Conservation (phyloP, 2,329 filamentous ascomycete genomes). For the Paraconiothyrium sp. region DNA sequence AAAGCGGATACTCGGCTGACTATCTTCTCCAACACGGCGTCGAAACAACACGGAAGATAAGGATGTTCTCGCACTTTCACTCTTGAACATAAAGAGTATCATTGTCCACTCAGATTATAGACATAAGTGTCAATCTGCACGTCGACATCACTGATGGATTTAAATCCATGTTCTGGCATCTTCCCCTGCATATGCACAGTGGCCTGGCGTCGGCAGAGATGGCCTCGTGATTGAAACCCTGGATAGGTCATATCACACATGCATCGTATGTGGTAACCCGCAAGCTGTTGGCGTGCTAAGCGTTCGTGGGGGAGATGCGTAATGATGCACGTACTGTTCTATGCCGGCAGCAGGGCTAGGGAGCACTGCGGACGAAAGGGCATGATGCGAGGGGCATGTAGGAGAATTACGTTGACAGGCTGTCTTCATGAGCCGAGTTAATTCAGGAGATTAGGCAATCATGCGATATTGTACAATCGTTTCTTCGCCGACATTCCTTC, state of each 20-base stretch:
- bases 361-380: neutral
- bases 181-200: constrained; percentile 4
- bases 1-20: constrained; percentile 7
- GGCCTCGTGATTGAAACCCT: neutral
- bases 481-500: neutral
- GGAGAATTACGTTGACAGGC: neutral
- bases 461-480: neutral
- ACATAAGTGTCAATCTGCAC: neutral
- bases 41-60: neutral
- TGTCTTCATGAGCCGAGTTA: neutral
- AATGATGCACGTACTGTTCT: neutral
- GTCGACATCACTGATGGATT: constrained; percentile 9
- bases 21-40: neutral
- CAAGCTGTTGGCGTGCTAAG: neutral
- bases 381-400: neutral
- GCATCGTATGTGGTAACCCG: neutral
- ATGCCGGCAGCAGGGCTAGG: neutral
- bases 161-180: neutral
- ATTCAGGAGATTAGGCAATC: neutral
- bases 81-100: neutral
- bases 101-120: neutral
- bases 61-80: neutral
- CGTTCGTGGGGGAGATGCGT: neutral
- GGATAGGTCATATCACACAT: neutral
- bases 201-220: neutral